Percentiles rank a stretch among this genome's conserved stretches.
phyloP scores from a whole-genome alignment of 768 basidiomycete genomes.

The Leccinum sublutescens region DNA sequence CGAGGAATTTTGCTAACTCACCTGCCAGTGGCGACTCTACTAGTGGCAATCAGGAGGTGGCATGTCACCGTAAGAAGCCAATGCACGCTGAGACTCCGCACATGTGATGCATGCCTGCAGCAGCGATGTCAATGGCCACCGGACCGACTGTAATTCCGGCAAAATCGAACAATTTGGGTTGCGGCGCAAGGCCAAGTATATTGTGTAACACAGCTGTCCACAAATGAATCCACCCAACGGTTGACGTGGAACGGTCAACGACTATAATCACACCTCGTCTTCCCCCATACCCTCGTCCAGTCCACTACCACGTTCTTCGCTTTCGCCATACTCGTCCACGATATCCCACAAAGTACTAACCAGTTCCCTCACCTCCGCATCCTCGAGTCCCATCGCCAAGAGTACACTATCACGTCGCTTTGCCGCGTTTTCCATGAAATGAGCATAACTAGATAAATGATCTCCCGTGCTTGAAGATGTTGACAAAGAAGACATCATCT shows the following conservation, averaged over 20 bases:
- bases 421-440: slow-evolving; percentile 44
- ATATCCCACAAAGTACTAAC: slow-evolving; percentile 59
- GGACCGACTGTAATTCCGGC: background rate
- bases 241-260: background rate
- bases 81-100: background rate
- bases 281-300: slow-evolving; percentile 21
- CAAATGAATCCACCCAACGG: background rate
- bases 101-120: background rate
- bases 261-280: slow-evolving; percentile 15
- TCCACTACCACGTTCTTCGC: slow-evolving; percentile 22
- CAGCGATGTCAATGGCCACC: background rate
- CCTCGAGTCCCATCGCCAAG: slow-evolving; percentile 40
- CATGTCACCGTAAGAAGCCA: background rate
- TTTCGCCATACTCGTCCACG: slow-evolving; percentile 42
- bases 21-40: background rate
- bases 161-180: background rate
- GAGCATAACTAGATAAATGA: slow-evolving; percentile 53
- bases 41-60: background rate
- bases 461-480: slow-evolving; percentile 39
- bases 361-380: slow-evolving; percentile 58
- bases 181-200: background rate
- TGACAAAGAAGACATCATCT: slow-evolving; percentile 45
- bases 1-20: background rate
- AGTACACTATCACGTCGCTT: slow-evolving; percentile 39
- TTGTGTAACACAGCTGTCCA: background rate